Conservation (phyloP, 257 asterid species). For the Rauvolfia tetraphylla region DNA sequence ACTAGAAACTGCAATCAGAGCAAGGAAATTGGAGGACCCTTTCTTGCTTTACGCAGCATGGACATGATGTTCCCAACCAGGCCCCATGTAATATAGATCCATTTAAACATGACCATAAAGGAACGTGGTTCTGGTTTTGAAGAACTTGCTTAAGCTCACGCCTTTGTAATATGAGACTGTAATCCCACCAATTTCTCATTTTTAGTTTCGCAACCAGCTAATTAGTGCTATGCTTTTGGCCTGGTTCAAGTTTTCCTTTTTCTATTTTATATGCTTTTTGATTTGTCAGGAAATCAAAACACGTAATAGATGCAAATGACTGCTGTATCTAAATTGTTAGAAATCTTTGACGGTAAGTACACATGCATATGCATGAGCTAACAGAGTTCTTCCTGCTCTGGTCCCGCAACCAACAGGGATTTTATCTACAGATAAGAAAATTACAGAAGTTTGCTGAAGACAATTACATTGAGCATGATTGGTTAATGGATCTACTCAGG, state of each 20-base stretch:
- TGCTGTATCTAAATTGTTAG: background rate
- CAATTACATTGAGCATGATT: slow-evolving; percentile 36
- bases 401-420: slow-evolving; percentile 38
- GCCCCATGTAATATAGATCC: background rate
- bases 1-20: background rate
- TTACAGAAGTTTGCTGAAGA: slow-evolving; percentile 49
- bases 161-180: background rate
- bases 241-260: background rate
- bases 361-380: background rate
- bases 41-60: background rate
- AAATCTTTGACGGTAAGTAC: background rate
- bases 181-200: background rate
- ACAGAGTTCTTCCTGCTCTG: slow-evolving; percentile 8
- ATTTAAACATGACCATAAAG: background rate
- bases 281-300: background rate
- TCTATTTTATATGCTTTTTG: background rate
- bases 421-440: slow-evolving; percentile 58
- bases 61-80: background rate
- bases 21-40: background rate
- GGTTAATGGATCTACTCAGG: slow-evolving; percentile 46
- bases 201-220: background rate
- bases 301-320: background rate
- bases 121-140: background rate
- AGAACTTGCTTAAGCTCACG: background rate
- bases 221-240: background rate